These are phyloP conservation scores for Abortiporus biennis DNA, from an alignment of 1,284 basidiomycete genomes.

Conservation along the genomic window DNA sequence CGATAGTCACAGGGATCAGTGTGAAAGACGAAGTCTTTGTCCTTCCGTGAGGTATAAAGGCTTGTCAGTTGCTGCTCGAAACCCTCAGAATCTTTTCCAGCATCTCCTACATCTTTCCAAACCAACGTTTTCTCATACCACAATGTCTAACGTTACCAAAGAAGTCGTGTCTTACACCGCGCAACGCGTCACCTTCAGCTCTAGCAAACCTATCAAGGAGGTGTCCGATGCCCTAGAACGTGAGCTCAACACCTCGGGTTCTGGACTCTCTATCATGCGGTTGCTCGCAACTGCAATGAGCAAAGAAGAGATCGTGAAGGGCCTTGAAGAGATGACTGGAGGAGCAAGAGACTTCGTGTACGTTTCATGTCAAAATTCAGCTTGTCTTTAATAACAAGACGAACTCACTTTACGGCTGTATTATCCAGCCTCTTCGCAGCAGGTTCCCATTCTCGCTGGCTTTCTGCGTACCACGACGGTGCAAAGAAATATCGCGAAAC, in stretches of 20 bases:
- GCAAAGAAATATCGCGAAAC: conserved; percentile 23
- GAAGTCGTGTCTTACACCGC: conserved; percentile 21
- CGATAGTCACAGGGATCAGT: too few species aligned
- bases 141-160: conserved; percentile 8
- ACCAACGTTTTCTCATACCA: conserved; percentile 1
- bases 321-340: conserved; percentile 22
- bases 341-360: conserved; percentile 40
- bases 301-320: conserved; percentile 32
- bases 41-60: too few species aligned
- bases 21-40: too few species aligned
- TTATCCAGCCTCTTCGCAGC: conserved; percentile 38
- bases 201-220: conserved; percentile 31
- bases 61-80: too few species aligned
- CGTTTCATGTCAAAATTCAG: too few species aligned
- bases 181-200: conserved; percentile 40
- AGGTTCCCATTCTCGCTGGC: conserved; percentile 33
- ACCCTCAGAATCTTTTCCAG: too few species aligned
- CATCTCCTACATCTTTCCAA: too few species aligned
- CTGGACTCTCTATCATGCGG: conserved; percentile 23
- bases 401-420: background rate
- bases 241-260: conserved; percentile 34
- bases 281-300: conserved; percentile 23
- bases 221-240: conserved; percentile 39
- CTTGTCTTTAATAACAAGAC: background rate
- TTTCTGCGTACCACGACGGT: conserved; percentile 27